These are phyloP conservation scores for Panus rudis DNA, from an alignment of 768 basidiomycete species.

Conservation along the genomic window DNA sequence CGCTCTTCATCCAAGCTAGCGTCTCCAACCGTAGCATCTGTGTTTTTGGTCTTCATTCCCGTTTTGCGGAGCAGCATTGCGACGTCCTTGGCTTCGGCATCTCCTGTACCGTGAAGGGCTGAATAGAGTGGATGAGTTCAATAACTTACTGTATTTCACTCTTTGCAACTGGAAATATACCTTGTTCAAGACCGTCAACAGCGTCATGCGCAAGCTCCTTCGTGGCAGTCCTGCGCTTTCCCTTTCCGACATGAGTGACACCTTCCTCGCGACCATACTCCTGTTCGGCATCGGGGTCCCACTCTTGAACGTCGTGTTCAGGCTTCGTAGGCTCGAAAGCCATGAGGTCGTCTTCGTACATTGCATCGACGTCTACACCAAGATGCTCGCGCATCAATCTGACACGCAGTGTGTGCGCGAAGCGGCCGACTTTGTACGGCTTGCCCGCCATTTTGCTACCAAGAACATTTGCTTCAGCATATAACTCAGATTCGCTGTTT, in stretches of 20 bases:
- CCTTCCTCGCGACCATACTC: conserved; percentile 36
- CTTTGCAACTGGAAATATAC: too few species aligned
- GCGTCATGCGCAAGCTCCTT: conserved; percentile 28
- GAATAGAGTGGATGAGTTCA: conserved; percentile 4
- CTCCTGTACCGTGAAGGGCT: conserved; percentile 37
- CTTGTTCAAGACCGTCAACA: conserved; percentile 39
- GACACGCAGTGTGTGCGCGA: conserved; percentile 89
- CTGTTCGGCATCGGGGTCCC: conserved; percentile 75
- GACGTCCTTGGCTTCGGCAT: conserved; percentile 29
- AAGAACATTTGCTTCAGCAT: conserved; percentile 3
- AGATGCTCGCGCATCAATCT: conserved; percentile 96
- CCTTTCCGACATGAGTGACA: conserved; percentile 22
- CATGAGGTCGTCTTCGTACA: conserved; percentile 71
- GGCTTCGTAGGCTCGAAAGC: conserved; percentile 41
- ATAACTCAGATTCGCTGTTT: too few species aligned
- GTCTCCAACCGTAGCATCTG: conserved; percentile 36
- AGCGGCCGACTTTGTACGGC: conserved; percentile 93
- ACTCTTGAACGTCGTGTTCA: conserved; percentile 47
- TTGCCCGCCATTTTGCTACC: conserved; percentile 86
- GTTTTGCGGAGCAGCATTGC: conserved; percentile 35
- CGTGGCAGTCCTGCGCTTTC: conserved; percentile 13
- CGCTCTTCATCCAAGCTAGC: conserved; percentile 41
- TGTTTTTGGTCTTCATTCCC: conserved; percentile 34
- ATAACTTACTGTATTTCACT: too few species aligned
- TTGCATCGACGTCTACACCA: conserved; percentile 87